Percentiles rank a stretch among this genome's conserved stretches.
These are phyloP conservation scores for Ilex aquifolium DNA, from an alignment of 257 asterid species.

Conservation along the genomic window DNA sequence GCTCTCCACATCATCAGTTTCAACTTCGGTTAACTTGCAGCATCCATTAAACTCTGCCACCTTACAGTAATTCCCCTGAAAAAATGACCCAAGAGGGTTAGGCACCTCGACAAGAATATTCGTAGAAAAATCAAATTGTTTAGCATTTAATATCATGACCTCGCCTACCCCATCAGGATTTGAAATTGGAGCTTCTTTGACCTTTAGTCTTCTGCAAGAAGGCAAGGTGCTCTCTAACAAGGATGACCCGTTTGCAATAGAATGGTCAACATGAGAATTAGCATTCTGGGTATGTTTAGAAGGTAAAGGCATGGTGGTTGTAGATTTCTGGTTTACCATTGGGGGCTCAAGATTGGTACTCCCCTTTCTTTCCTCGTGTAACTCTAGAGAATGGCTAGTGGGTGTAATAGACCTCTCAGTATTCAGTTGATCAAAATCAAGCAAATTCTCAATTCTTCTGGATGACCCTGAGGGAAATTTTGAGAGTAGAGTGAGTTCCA, in stretches of 20 bases:
- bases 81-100: background rate
- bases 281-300: constrained; percentile 11
- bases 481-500: constrained; percentile 6
- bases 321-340: constrained; percentile 17
- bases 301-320: constrained; percentile 16
- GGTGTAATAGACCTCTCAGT: constrained; percentile 23
- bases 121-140: background rate
- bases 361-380: constrained; percentile 19
- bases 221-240: background rate
- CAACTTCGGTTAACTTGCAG: background rate
- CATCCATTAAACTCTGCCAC: background rate
- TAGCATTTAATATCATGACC: too few relatives aligned
- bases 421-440: constrained; percentile 47
- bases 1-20: constrained; percentile 1
- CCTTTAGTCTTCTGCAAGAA: background rate
- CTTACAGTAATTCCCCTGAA: constrained; percentile 7
- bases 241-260: constrained; percentile 21
- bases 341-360: constrained; percentile 13
- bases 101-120: background rate
- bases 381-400: constrained; percentile 15
- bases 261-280: constrained; percentile 16
- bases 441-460: constrained; percentile 42
- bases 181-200: background rate
- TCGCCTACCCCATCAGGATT: background rate
- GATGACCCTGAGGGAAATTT: constrained; percentile 41